Percentiles rank a stretch among this genome's conserved stretches.
Conservation (phyloP, 2,329 filamentous ascomycete genomes). For the Apiospora koreana region DNA sequence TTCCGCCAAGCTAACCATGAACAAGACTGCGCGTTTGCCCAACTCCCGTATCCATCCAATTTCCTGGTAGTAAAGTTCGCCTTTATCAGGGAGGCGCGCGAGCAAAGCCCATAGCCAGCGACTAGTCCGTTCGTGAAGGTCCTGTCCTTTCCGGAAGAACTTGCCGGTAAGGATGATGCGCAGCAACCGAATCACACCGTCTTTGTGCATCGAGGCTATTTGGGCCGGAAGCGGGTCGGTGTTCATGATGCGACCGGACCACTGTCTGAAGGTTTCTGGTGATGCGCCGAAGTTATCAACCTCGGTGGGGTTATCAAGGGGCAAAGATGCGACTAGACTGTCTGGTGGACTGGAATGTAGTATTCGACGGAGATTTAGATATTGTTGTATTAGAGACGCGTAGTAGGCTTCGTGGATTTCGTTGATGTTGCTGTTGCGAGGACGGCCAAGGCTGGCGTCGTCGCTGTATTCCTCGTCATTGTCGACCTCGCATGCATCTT, state of each 20-base stretch:
- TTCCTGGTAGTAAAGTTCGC: slow-evolving; percentile 74
- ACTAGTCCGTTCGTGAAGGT: slow-evolving; percentile 67
- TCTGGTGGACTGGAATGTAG: slow-evolving; percentile 59
- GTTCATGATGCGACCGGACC: slow-evolving; percentile 52
- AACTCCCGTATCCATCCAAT: slow-evolving; percentile 77
- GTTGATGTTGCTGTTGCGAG: slow-evolving; percentile 32
- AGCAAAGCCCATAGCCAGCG: slow-evolving; percentile 86
- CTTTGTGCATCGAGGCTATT: slow-evolving; percentile 65
- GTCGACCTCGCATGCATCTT: slow-evolving; percentile 25
- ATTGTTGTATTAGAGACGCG: slow-evolving; percentile 64
- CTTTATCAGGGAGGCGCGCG: slow-evolving; percentile 71
- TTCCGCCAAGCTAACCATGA: slow-evolving; percentile 56
- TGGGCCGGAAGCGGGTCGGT: slow-evolving; percentile 61
- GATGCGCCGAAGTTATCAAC: slow-evolving; percentile 55
- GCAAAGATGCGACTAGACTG: slow-evolving; percentile 53
- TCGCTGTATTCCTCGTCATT: slow-evolving; percentile 33
- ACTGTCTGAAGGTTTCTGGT: slow-evolving; percentile 50
- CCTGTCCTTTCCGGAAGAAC: slow-evolving; percentile 60
- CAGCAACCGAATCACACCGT: slow-evolving; percentile 66
- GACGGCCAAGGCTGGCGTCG: slow-evolving; percentile 25
- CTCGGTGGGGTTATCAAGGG: slow-evolving; percentile 53
- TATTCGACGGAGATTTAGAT: slow-evolving; percentile 61
- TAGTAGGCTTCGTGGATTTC: slow-evolving; percentile 68
- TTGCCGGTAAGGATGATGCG: slow-evolving; percentile 65
- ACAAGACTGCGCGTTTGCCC: slow-evolving; percentile 71